Conservation (phyloP, 148 eudicot species). For the Cornus suecica region DNA sequence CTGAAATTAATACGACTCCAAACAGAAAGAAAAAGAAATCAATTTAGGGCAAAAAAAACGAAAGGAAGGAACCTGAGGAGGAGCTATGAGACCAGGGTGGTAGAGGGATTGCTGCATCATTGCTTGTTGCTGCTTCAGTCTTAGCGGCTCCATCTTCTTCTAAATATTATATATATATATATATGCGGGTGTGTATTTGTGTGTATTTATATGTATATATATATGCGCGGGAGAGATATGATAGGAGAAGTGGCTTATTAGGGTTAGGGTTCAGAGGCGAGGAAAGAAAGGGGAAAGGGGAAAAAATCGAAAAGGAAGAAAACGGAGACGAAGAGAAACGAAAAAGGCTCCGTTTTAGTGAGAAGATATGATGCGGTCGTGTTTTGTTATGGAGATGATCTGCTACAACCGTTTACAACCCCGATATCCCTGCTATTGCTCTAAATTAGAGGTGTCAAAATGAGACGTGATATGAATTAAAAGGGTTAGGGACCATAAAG, state of each 20-base stretch:
- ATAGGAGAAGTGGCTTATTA: background rate
- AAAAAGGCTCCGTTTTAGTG: slow-evolving; percentile 33
- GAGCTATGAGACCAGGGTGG: slow-evolving; percentile 76
- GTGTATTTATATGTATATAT: background rate
- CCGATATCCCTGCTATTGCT: background rate
- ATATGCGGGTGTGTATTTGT: background rate
- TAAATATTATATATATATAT: too few species aligned
- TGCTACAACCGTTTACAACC: background rate
- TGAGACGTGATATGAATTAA: too few species aligned
- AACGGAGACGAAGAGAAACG: background rate
- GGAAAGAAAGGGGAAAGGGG: background rate
- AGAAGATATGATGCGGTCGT: background rate
- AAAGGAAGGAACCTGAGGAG: slow-evolving; percentile 55
- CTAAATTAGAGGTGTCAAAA: too few species aligned
- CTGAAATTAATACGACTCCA: too few species aligned
- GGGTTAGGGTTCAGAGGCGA: background rate
- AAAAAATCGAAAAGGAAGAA: background rate
- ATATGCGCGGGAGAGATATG: background rate
- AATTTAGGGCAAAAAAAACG: background rate
- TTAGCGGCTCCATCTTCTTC: slow-evolving; percentile 22
- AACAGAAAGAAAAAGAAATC: background rate
- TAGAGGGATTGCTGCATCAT: slow-evolving; percentile 86
- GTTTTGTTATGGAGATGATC: background rate
- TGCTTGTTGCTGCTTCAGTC: slow-evolving; percentile 73
- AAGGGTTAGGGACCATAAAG: too few species aligned